Evolutionary conservation across 202 grass and related monocot species (phyloP).

Genomic region (Panicum hallii): DNA sequence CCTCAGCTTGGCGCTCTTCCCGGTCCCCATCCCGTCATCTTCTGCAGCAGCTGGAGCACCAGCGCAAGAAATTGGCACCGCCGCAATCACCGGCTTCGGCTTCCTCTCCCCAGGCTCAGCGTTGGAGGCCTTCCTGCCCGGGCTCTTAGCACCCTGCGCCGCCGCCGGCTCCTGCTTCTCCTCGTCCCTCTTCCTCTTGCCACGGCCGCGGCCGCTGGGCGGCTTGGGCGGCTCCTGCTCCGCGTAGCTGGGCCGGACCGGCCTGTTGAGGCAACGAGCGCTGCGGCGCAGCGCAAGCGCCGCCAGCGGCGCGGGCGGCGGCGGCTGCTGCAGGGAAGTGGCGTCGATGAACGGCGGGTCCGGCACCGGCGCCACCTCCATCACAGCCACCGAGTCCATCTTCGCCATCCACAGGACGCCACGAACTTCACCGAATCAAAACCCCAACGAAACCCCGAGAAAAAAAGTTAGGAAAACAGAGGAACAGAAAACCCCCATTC

Average conservation of each 20-base stretch:
- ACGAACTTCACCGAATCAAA: conserved; percentile 2
- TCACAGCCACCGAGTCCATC: conserved; percentile 43
- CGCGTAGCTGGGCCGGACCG: conserved; percentile 19
- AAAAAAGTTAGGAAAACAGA: background rate
- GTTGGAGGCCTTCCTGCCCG: background rate
- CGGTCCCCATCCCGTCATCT: conserved; percentile 6
- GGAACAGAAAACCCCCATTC: background rate
- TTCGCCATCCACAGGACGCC: conserved; percentile 23
- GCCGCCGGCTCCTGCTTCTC: conserved; percentile 31
- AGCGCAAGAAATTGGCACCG: conserved; percentile 25
- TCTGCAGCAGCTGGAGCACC: conserved; percentile 26
- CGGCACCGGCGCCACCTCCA: conserved; percentile 50
- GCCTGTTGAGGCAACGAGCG: conserved; percentile 47
- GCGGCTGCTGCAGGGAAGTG: conserved; percentile 8
- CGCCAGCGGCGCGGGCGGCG: conserved; percentile 3
- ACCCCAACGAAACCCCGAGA: conserved; percentile 14
- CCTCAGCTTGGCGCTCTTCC: conserved; percentile 70
- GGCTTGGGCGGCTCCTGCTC: conserved; percentile 43
- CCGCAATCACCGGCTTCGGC: conserved; percentile 11
- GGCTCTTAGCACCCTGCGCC: background rate
- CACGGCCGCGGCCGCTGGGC: conserved; percentile 26
- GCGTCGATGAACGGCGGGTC: conserved; percentile 29
- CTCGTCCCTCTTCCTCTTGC: conserved; percentile 50
- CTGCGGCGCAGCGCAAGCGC: conserved; percentile 54
- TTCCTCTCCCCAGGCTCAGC: conserved; percentile 19